These are phyloP conservation scores for Phenoliferia sp. DNA, from an alignment of 1,284 basidiomycete genomes.

Conservation along the genomic window DNA sequence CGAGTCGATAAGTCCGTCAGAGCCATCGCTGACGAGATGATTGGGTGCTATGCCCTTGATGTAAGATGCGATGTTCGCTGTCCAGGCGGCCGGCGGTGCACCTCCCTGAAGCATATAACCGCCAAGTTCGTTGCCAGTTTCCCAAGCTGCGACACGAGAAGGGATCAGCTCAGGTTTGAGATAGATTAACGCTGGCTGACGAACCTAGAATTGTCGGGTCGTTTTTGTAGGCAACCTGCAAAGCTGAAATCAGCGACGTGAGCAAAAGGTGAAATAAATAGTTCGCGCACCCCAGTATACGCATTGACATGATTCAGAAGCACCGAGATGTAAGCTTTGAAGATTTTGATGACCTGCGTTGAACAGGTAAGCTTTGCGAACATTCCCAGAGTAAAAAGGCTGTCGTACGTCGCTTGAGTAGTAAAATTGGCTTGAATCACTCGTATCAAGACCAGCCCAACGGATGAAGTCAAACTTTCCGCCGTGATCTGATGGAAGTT, in stretches of 20 bases:
- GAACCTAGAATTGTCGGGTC: constrained; percentile 35
- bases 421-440: constrained; percentile 32
- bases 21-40: constrained; percentile 39
- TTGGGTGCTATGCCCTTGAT: constrained; percentile 42
- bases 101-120: constrained; percentile 38
- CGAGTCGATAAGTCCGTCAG: constrained; percentile 30
- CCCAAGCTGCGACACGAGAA: constrained; percentile 37
- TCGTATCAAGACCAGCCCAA: constrained; percentile 30
- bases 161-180: background rate
- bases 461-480: constrained; percentile 34
- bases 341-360: constrained; percentile 24
- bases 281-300: constrained; percentile 29
- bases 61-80: constrained; percentile 39
- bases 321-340: constrained; percentile 34
- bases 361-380: background rate
- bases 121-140: constrained; percentile 45
- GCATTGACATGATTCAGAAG: constrained; percentile 34
- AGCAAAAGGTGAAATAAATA: background rate
- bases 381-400: background rate
- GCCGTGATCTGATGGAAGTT: constrained; percentile 23
- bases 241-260: background rate
- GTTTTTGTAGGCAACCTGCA: constrained; percentile 30
- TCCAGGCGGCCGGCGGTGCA: constrained; percentile 41
- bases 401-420: constrained; percentile 5
- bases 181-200: too few relatives aligned